Percentiles rank a stretch among this genome's conserved stretches.
phyloP scores from a whole-genome alignment of 768 basidiomycete genomes.

The Podaxis pistillaris region DNA sequence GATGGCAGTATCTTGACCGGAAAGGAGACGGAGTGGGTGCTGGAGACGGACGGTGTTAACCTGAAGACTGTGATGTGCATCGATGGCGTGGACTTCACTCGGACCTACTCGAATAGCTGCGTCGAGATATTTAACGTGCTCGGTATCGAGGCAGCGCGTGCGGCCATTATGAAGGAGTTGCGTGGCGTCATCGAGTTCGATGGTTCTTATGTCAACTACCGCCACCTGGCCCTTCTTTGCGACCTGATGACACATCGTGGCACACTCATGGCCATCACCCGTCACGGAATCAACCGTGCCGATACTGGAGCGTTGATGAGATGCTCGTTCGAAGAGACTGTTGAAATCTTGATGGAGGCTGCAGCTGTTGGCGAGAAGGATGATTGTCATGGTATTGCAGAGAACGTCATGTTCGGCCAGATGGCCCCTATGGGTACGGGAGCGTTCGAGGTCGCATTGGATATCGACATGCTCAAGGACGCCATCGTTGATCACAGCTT shows the following conservation, averaged over 20 bases:
- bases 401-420: constrained; percentile 98
- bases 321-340: constrained; percentile 99
- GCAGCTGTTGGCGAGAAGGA: constrained; percentile 98
- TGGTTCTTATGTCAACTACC: constrained; percentile 98
- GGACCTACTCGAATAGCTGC: constrained; percentile 97
- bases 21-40: constrained; percentile 86
- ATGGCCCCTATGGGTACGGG: constrained; percentile 99
- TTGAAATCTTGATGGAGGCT: constrained; percentile 98
- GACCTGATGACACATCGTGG: constrained; percentile 99
- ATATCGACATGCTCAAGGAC: constrained; percentile 98
- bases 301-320: constrained; percentile 99
- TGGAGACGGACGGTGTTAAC: constrained; percentile 97
- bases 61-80: constrained; percentile 93
- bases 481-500: constrained; percentile 96
- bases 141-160: constrained; percentile 96
- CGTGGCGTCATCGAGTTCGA: constrained; percentile 98
- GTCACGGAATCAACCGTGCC: constrained; percentile 98
- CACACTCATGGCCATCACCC: constrained; percentile 94
- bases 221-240: constrained; percentile 93
- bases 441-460: constrained; percentile 91
- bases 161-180: constrained; percentile 90
- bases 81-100: constrained; percentile 89
- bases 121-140: constrained; percentile 92
- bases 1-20: constrained; percentile 66
- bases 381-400: constrained; percentile 97